Evolutionary conservation across 1,284 basidiomycete species (phyloP).

Genomic region (Ganoderma multipileum): DNA sequence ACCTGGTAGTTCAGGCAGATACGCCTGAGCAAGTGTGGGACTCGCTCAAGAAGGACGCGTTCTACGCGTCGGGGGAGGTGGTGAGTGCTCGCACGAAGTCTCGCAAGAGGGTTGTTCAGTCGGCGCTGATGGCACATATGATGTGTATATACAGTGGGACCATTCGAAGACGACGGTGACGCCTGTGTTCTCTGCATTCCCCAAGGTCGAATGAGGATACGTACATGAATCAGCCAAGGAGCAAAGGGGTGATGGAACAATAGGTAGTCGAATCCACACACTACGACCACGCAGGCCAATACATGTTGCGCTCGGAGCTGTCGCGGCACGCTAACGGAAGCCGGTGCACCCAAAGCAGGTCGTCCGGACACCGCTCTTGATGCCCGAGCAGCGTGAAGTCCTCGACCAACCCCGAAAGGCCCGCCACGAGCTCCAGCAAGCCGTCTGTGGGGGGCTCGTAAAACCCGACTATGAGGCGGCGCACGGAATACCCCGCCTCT

Average conservation of each 20-base stretch:
- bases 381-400: background rate
- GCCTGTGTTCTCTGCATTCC: constrained; percentile 1
- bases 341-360: background rate
- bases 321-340: background rate
- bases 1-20: constrained; percentile 16
- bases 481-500: background rate
- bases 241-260: background rate
- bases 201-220: constrained; percentile 2
- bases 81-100: background rate
- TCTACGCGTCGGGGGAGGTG: constrained; percentile 19
- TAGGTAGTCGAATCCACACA: background rate
- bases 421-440: background rate
- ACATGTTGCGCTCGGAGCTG: background rate
- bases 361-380: background rate
- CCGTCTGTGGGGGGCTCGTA: background rate
- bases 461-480: background rate
- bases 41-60: constrained; percentile 16
- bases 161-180: constrained; percentile 5
- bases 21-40: constrained; percentile 14
- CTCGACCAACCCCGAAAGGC: background rate
- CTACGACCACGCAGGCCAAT: background rate
- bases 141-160: constrained; percentile 15
- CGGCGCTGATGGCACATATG: too few species aligned
- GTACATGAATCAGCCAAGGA: background rate
- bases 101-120: background rate